Percentiles rank a stretch among this genome's conserved stretches.
phyloP scores from a whole-genome alignment of 169 alveolate species.

The Miamiensis avidus region DNA sequence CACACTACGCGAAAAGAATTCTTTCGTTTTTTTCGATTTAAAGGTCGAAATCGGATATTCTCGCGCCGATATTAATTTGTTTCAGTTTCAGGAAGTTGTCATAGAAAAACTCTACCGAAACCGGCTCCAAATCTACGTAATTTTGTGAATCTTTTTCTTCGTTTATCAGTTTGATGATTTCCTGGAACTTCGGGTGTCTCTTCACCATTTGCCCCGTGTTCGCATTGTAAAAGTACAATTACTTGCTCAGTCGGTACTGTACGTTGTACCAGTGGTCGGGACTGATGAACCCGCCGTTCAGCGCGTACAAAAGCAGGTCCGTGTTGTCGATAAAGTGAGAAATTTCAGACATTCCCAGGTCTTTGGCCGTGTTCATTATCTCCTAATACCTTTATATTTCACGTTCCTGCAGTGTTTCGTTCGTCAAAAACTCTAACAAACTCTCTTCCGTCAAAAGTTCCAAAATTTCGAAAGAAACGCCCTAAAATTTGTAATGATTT shows the following conservation, averaged over 20 bases:
- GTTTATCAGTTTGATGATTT: too few species aligned
- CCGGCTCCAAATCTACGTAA: neutral
- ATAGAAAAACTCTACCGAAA: neutral
- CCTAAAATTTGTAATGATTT: neutral
- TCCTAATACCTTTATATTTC: neutral
- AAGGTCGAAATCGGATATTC: neutral
- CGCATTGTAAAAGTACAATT: neutral
- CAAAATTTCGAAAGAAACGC: neutral
- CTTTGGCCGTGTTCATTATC: neutral
- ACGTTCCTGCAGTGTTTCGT: neutral
- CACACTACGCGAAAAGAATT: neutral
- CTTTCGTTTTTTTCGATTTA: neutral
- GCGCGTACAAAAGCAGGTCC: neutral
- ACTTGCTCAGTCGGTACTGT: neutral
- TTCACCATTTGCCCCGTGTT: neutral
- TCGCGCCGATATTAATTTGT: neutral
- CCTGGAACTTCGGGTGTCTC: neutral
- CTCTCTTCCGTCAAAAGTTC: neutral
- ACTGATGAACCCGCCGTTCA: neutral
- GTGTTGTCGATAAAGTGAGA: neutral
- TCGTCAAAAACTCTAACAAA: neutral
- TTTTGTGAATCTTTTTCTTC: neutral
- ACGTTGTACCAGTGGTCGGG: neutral
- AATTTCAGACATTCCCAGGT: neutral
- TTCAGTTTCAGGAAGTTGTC: neutral